A percentile compares a stretch with the other conserved stretches of the same genome.
Conservation (phyloP, 2,329 filamentous ascomycete species). For the Paracoccidioides lutzii region DNA sequence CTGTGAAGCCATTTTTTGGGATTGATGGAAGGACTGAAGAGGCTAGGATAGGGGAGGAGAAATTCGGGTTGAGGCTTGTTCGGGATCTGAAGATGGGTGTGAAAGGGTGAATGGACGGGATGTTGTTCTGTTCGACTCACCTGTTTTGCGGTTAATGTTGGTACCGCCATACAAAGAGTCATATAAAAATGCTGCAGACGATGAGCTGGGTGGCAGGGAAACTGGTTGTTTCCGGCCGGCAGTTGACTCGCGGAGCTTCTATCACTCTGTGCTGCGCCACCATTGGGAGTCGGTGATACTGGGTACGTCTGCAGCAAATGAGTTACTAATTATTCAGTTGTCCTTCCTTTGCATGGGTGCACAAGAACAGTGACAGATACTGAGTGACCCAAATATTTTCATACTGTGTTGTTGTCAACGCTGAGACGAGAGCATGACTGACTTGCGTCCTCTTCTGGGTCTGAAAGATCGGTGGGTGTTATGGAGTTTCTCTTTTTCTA, state of each 20-base stretch:
- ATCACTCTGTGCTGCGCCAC: not conserved
- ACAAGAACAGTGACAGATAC: not conserved
- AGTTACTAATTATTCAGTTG: not conserved
- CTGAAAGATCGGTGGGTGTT: not conserved
- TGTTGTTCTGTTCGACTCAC: not conserved
- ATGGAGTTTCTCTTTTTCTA: not conserved
- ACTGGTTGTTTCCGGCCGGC: not conserved
- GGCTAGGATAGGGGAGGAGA: slow-evolving; percentile 1
- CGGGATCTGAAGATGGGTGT: slow-evolving; percentile 31
- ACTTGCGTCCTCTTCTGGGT: not conserved
- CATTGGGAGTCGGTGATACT: not conserved
- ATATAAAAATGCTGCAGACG: not conserved
- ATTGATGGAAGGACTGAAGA: slow-evolving; percentile 7
- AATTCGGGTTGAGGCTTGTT: slow-evolving; percentile 24
- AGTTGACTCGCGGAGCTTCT: not conserved
- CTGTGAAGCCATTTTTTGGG: slow-evolving; percentile 57
- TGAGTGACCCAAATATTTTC: not conserved
- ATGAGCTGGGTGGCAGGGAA: not conserved
- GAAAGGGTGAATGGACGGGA: slow-evolving; percentile 11
- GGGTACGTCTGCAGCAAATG: not conserved
- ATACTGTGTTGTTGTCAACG: not conserved
- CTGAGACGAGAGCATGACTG: not conserved
- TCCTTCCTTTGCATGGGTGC: not conserved
- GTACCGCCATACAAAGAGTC: not conserved
- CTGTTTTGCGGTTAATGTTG: not conserved